These are phyloP conservation scores for Dictyostelium firmibasis DNA, from an alignment of 78 protist genomes.

Conservation along the genomic window DNA sequence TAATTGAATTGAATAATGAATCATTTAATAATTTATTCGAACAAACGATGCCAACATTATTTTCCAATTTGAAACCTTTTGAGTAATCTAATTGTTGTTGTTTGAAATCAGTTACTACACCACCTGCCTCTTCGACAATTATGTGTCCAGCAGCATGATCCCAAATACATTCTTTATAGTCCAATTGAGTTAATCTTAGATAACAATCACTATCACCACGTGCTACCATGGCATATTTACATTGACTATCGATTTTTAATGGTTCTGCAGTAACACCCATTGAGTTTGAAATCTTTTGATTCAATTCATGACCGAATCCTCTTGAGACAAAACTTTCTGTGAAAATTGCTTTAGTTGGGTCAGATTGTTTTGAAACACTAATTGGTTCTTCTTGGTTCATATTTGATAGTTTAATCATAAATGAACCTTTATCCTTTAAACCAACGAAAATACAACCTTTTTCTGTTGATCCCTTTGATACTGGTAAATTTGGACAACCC, in stretches of 20 bases:
- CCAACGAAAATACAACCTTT: constrained; percentile 67
- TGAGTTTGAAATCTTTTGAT: constrained; percentile 26
- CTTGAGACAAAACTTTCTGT: constrained; percentile 68
- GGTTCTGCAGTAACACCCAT: constrained; percentile 47
- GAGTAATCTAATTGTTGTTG: constrained; percentile 43
- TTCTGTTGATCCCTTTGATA: neutral
- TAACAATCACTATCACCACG: constrained; percentile 80
- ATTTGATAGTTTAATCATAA: neutral
- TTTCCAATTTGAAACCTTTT: constrained; percentile 12
- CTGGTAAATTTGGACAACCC: constrained; percentile 79
- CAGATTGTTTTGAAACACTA: constrained; percentile 12
- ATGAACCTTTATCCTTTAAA: constrained; percentile 16
- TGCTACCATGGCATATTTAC: constrained; percentile 84
- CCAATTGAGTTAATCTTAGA: constrained; percentile 50
- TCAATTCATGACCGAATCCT: constrained; percentile 74
- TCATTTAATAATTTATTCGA: constrained; percentile 29
- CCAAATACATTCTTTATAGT: constrained; percentile 73
- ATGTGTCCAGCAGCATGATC: constrained; percentile 81
- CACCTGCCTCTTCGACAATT: constrained; percentile 81
- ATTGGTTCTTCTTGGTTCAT: neutral
- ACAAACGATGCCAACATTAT: constrained; percentile 65
- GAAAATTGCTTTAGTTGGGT: constrained; percentile 49
- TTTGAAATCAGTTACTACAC: constrained; percentile 58
- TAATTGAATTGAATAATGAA: constrained; percentile 5
- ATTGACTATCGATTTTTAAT: constrained; percentile 78